A percentile compares a stretch with the other conserved stretches of the same genome.
phyloP scores from a whole-genome alignment of 1,284 basidiomycete species.

The Papiliotrema fonsecae region DNA sequence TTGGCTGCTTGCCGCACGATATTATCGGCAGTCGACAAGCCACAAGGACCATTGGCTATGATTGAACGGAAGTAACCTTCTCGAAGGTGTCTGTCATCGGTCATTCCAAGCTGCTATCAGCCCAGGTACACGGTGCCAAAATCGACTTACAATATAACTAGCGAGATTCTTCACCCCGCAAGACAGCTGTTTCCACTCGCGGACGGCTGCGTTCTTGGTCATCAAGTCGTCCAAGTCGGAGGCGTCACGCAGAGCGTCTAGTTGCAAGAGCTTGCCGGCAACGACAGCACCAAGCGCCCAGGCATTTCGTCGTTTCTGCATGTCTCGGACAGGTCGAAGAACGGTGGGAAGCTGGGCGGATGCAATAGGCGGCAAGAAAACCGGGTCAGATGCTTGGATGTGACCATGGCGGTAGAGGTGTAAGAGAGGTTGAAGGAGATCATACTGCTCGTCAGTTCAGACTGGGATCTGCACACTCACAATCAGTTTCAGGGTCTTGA shows the following conservation, averaged over 20 bases:
- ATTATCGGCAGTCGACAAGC: constrained; percentile 29
- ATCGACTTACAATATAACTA: constrained; percentile 35
- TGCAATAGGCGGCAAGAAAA: constrained; percentile 34
- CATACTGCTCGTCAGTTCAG: constrained; percentile 22
- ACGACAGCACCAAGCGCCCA: constrained; percentile 35
- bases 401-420: constrained; percentile 39
- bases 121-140: neutral
- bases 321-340: constrained; percentile 31
- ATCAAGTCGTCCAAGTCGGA: neutral
- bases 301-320: constrained; percentile 36
- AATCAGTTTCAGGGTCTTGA: constrained; percentile 22
- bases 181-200: constrained; percentile 3
- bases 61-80: constrained; percentile 31
- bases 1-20: constrained; percentile 35
- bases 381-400: constrained; percentile 39
- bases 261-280: constrained; percentile 13
- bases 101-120: constrained; percentile 27
- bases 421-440: constrained; percentile 34
- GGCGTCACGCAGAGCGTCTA: constrained; percentile 11
- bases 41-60: constrained; percentile 19
- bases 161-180: constrained; percentile 24
- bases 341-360: constrained; percentile 25
- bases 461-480: constrained; percentile 15
- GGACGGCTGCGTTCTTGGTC: neutral
- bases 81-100: constrained; percentile 13